These are phyloP conservation scores for Xerocomellus intermedius DNA, from an alignment of 768 basidiomycete genomes.

Conservation along the genomic window DNA sequence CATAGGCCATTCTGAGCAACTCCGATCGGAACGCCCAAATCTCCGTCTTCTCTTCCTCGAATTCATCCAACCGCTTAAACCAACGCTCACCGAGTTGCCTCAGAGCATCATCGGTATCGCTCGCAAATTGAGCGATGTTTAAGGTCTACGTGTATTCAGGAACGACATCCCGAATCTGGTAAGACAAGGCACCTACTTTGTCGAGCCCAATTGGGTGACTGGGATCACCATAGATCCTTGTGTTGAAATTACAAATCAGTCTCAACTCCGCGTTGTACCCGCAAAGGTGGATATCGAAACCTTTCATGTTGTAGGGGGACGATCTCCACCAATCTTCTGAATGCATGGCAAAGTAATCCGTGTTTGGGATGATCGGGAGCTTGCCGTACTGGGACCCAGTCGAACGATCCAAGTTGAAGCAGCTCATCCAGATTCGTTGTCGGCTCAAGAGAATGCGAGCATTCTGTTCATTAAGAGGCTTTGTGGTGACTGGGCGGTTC, in stretches of 20 bases:
- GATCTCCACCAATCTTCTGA: slow-evolving; percentile 69
- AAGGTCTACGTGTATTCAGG: slow-evolving; percentile 42
- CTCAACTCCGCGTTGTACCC: slow-evolving; percentile 76
- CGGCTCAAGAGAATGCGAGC: slow-evolving; percentile 88
- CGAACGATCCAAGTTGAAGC: slow-evolving; percentile 88
- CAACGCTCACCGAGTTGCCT: slow-evolving; percentile 53
- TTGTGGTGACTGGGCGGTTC: slow-evolving; percentile 70
- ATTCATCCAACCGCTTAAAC: slow-evolving; percentile 49
- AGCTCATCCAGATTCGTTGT: slow-evolving; percentile 86
- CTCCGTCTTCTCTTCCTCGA: slow-evolving; percentile 50
- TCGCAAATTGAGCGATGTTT: slow-evolving; percentile 63
- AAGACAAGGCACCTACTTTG: slow-evolving; percentile 43
- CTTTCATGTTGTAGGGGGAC: slow-evolving; percentile 63
- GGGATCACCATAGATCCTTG: slow-evolving; percentile 70
- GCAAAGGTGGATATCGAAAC: slow-evolving; percentile 80
- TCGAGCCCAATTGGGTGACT: slow-evolving; percentile 73
- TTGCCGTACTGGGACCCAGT: slow-evolving; percentile 89
- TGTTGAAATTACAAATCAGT: slow-evolving; percentile 57
- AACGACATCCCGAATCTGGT: not conserved
- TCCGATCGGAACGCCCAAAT: slow-evolving; percentile 61
- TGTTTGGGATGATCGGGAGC: slow-evolving; percentile 71
- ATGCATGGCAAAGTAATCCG: slow-evolving; percentile 73
- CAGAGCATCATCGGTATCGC: slow-evolving; percentile 69
- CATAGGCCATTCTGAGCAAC: slow-evolving; percentile 58
- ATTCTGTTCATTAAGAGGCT: slow-evolving; percentile 75